phyloP scores from a whole-genome alignment of 768 basidiomycete genomes.

The Tylopilus intermedius region DNA sequence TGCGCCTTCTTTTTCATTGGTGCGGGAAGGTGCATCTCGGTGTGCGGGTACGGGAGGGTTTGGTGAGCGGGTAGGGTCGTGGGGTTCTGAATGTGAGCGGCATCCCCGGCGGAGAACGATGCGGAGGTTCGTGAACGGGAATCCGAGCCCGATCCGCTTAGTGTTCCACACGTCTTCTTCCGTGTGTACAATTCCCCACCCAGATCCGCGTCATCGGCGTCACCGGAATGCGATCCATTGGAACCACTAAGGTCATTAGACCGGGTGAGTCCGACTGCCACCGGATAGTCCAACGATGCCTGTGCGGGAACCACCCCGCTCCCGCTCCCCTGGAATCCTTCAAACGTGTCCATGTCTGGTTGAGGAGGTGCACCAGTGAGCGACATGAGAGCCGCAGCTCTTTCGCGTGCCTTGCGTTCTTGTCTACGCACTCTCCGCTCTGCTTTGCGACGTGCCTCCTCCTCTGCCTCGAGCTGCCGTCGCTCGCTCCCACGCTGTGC shows the following conservation, averaged over 20 bases:
- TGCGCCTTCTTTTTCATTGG: slow-evolving; percentile 18
- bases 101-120: slow-evolving; percentile 34
- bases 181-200: slow-evolving; percentile 53
- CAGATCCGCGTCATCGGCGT: slow-evolving; percentile 54
- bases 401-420: slow-evolving; percentile 43
- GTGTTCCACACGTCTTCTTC: slow-evolving; percentile 29
- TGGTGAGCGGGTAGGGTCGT: slow-evolving; percentile 24
- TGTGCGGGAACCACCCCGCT: slow-evolving; percentile 22
- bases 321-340: slow-evolving; percentile 67
- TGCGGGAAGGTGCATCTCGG: slow-evolving; percentile 25
- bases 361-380: slow-evolving; percentile 26
- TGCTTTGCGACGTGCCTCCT: slow-evolving; percentile 41
- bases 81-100: slow-evolving; percentile 19
- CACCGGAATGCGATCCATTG: slow-evolving; percentile 20
- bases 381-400: slow-evolving; percentile 29
- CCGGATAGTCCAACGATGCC: neutral
- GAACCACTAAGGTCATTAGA: slow-evolving; percentile 1
- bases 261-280: slow-evolving; percentile 3
- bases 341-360: slow-evolving; percentile 41
- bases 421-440: slow-evolving; percentile 43
- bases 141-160: slow-evolving; percentile 45
- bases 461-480: slow-evolving; percentile 32
- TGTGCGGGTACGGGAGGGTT: slow-evolving; percentile 24
- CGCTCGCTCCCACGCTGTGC: slow-evolving; percentile 28
- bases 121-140: slow-evolving; percentile 60